Evolutionary conservation across 352 stramenopile genomes (phyloP).

Genomic region (Phytophthora boehmeriae): DNA sequence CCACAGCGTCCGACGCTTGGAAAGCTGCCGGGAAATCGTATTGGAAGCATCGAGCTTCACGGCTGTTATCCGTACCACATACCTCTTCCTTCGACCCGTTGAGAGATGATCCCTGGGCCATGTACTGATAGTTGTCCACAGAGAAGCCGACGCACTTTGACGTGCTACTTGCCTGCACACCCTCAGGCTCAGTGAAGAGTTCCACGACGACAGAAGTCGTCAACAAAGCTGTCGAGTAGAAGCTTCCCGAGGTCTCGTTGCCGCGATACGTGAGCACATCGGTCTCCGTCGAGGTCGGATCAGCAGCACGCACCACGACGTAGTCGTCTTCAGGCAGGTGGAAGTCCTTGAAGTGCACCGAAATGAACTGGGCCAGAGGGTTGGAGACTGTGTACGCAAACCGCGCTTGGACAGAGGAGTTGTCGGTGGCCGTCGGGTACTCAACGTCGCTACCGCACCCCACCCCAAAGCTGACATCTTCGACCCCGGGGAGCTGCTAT

Average conservation of each 20-base stretch:
- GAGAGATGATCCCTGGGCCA: slow-evolving; percentile 26
- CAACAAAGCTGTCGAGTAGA: slow-evolving; percentile 46
- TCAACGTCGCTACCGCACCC: slow-evolving; percentile 32
- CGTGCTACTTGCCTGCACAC: slow-evolving; percentile 20
- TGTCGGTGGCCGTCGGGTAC: slow-evolving; percentile 33
- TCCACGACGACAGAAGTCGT: slow-evolving; percentile 53
- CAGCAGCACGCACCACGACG: slow-evolving; percentile 45
- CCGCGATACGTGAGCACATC: slow-evolving; percentile 43
- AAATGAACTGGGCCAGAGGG: slow-evolving; percentile 56
- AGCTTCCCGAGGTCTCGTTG: slow-evolving; percentile 30
- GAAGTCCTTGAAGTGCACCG: slow-evolving; percentile 70
- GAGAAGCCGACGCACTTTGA: slow-evolving; percentile 51
- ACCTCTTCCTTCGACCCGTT: slow-evolving; percentile 55
- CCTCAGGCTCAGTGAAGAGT: slow-evolving; percentile 42
- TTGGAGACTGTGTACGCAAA: slow-evolving; percentile 54
- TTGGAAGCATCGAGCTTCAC: slow-evolving; percentile 61
- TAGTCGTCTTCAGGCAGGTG: slow-evolving; percentile 66
- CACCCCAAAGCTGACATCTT: slow-evolving; percentile 34
- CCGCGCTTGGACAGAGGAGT: slow-evolving; percentile 24
- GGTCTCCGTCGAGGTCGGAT: slow-evolving; percentile 33
- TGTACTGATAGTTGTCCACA: slow-evolving; percentile 58
- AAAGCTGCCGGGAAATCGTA: slow-evolving; percentile 15
- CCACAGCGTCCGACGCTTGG: slow-evolving; percentile 43
- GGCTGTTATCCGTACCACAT: slow-evolving; percentile 65
- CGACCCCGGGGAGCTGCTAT: slow-evolving; percentile 24